A percentile compares a stretch with the other conserved stretches of the same genome.
These are phyloP conservation scores for Hymenoscyphus scutula DNA, from an alignment of 2,329 filamentous ascomycete species.

Conservation along the genomic window DNA sequence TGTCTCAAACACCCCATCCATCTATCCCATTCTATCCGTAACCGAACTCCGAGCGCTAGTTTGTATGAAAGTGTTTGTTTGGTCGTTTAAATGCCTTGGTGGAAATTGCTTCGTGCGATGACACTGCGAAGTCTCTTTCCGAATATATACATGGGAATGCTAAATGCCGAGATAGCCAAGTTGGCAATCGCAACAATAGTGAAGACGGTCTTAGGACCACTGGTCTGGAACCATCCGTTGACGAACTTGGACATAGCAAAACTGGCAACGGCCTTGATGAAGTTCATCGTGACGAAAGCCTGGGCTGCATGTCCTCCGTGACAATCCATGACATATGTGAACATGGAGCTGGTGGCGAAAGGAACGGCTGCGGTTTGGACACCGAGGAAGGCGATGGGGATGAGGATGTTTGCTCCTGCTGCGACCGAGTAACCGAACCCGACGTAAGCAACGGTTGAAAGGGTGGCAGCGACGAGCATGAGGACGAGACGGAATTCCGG, in stretches of 20 bases:
- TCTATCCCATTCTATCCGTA: neutral
- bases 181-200: constrained; percentile 23
- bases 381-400: constrained; percentile 38
- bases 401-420: constrained; percentile 33
- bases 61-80: neutral
- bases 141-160: constrained; percentile 34
- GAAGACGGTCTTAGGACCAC: constrained; percentile 30
- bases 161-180: constrained; percentile 22
- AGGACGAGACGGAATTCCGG: constrained; percentile 49
- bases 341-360: constrained; percentile 39
- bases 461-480: constrained; percentile 36
- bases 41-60: neutral
- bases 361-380: constrained; percentile 39
- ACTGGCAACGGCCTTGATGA: constrained; percentile 40
- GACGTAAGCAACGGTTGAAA: constrained; percentile 40
- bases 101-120: constrained; percentile 22
- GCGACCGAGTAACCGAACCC: constrained; percentile 40
- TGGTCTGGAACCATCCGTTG: constrained; percentile 31
- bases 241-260: constrained; percentile 33
- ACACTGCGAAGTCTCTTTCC: constrained; percentile 36
- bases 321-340: constrained; percentile 44
- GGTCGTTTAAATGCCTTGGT: constrained; percentile 16
- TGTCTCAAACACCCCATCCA: neutral
- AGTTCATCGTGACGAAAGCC: constrained; percentile 43
- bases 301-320: constrained; percentile 41